A percentile compares a stretch with the other conserved stretches of the same genome.
These are phyloP conservation scores for Hypoxylon sp. DNA, from an alignment of 2,329 filamentous ascomycete species.

Conservation along the genomic window DNA sequence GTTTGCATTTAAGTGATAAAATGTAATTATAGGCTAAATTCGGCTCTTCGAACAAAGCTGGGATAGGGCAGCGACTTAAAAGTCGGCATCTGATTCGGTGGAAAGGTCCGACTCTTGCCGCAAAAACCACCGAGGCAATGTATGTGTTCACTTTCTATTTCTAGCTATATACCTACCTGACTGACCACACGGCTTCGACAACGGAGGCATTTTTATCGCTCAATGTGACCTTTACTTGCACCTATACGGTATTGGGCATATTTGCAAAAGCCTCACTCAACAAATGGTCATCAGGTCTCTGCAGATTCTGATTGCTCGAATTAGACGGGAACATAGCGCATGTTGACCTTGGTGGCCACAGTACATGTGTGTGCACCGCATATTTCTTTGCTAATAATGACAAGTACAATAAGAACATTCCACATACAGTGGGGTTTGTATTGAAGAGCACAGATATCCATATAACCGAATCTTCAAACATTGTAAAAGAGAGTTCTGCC, in stretches of 20 bases:
- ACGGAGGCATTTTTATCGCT: constrained; percentile 35
- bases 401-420: constrained; percentile 28
- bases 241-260: constrained; percentile 27
- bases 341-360: neutral
- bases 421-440: constrained; percentile 10
- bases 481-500: constrained; percentile 10
- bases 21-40: constrained; percentile 49
- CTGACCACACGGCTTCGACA: constrained; percentile 15
- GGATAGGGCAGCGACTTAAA: constrained; percentile 24
- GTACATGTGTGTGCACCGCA: constrained; percentile 1
- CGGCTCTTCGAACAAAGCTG: constrained; percentile 40
- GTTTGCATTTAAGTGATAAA: constrained; percentile 29
- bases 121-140: constrained; percentile 41
- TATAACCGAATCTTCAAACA: constrained; percentile 21
- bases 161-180: too few relatives aligned
- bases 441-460: constrained; percentile 18
- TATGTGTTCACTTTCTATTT: constrained; percentile 23
- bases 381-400: constrained; percentile 7
- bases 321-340: neutral
- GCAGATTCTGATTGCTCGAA: neutral
- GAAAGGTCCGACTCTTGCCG: constrained; percentile 46
- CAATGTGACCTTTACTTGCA: constrained; percentile 24
- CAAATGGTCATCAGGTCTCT: neutral
- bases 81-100: constrained; percentile 43
- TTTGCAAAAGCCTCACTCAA: constrained; percentile 13